Base-by-base conservation (phyloP, 179 eudicot species). In the Drosera spatulata region DNA sequence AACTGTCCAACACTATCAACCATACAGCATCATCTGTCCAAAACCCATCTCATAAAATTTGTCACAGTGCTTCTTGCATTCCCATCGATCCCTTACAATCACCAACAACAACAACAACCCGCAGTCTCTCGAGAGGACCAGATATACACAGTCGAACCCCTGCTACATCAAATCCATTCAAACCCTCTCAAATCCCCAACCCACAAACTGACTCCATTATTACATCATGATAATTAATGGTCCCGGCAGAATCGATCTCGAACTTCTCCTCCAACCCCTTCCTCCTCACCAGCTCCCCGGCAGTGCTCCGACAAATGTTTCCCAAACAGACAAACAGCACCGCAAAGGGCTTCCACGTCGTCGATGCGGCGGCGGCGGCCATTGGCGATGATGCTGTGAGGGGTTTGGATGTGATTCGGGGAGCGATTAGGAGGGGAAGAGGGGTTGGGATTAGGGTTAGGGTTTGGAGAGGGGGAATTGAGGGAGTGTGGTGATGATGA, bases 231-330 rank as follows among this genome's bases (percentile, higher is more conserved):
- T 88, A 91, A 79, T 74, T 59, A 69, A 88, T 82, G 45, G 96
- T 85, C 10, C 98, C 98, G 46, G 99, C 95, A 73, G 96, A 93
- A 80, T 93, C 96, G 74, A 93, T 82, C 48, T 8, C 39, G 77
- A 93, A 89, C 45, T 79, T 66, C 37, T 86, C 79, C 53, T 86
- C 79, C 50, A 91, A 68, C 5, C 85, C 87, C 66, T 70, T 86
- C 41, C 79, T 72, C 50, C 64, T 79, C 4, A 93, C 95, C 61
- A 93, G 78, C 59, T 85, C 82, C 9, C 69, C 76, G 75, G 99
- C 99, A 56, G 96, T 95, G 72, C 96, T 89, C 71, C 96, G 79
- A 56, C 99, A 93, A 6, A 93, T 93, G 69, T 93, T 93, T 4
- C 96, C 99, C 22, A 88, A 79, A 62, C 96, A 93, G 33, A 93